Percentiles rank a stretch among this genome's conserved stretches.
These are phyloP conservation scores for Vigna reflexopilosa DNA, from an alignment of 306 rosid species.

Conservation along the genomic window DNA sequence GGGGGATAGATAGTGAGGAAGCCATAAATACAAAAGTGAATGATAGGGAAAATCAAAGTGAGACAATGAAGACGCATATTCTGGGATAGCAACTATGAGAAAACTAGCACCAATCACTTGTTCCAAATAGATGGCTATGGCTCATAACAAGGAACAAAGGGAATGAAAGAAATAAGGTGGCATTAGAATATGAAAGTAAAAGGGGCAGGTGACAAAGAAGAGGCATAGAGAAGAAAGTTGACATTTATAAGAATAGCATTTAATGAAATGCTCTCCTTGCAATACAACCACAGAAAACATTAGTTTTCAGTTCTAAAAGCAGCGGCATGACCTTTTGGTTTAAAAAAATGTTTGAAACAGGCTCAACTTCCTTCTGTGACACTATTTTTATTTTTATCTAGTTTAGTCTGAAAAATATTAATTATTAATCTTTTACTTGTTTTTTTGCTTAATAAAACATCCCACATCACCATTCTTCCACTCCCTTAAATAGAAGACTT, in stretches of 20 bases:
- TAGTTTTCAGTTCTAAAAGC: not conserved
- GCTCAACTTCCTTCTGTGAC: not conserved
- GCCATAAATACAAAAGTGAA: too few relatives aligned
- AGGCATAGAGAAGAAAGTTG: not conserved
- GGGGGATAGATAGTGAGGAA: too few relatives aligned
- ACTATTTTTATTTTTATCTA: slow-evolving; percentile 11
- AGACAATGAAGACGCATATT: not conserved
- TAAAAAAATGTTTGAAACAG: not conserved
- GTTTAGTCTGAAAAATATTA: slow-evolving; percentile 19
- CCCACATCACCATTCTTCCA: not conserved
- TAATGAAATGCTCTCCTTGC: not conserved
- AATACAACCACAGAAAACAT: not conserved
- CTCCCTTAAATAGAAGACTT: slow-evolving; percentile 12
- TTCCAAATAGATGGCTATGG: not conserved
- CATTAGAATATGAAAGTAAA: not conserved
- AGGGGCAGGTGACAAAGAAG: not conserved
- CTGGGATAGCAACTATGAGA: not conserved
- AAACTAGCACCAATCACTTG: not conserved
- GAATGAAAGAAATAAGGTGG: not conserved
- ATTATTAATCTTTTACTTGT: slow-evolving; percentile 4
- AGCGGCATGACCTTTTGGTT: not conserved
- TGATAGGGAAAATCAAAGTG: not conserved
- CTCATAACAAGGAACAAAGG: not conserved
- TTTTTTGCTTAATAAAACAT: slow-evolving; percentile 13
- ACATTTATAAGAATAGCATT: not conserved